These are phyloP conservation scores for Brassica hybrid DNA, from an alignment of 441 rosid species.

Conservation along the genomic window DNA sequence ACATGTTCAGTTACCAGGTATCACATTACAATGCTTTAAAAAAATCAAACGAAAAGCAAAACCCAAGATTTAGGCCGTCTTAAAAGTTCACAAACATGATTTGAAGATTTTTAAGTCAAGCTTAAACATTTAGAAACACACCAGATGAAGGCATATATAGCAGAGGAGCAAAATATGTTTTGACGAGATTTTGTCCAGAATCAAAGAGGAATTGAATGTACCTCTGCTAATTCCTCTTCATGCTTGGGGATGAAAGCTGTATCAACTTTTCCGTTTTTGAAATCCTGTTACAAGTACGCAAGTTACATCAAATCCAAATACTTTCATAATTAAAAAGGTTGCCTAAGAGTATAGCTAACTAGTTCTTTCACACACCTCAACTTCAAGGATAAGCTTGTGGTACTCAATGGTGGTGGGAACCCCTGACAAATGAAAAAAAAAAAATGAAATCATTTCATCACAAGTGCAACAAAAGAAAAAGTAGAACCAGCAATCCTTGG, in stretches of 20 bases:
- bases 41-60: neutral
- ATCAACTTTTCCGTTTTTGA: conserved; percentile 90
- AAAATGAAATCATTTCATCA: neutral
- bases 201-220: too few species aligned
- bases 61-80: too few species aligned
- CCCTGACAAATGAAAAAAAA: conserved; percentile 47
- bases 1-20: conserved; percentile 7
- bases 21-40: neutral
- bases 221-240: conserved; percentile 57
- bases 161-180: too few species aligned
- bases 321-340: neutral
- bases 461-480: neutral
- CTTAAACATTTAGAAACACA: too few species aligned
- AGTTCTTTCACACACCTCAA: conserved; percentile 63
- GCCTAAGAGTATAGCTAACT: neutral
- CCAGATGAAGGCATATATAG: too few species aligned
- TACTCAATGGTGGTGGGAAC: conserved; percentile 94
- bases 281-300: conserved; percentile 62
- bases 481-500: neutral
- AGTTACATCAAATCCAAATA: conserved; percentile 12
- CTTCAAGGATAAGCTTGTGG: conserved; percentile 94
- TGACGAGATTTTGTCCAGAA: too few species aligned
- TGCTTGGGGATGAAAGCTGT: conserved; percentile 97
- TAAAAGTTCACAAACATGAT: too few species aligned
- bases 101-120: too few species aligned